These are phyloP conservation scores for Geotrichum siamense DNA, from an alignment of 1,139 yeast species.

Conservation along the genomic window DNA sequence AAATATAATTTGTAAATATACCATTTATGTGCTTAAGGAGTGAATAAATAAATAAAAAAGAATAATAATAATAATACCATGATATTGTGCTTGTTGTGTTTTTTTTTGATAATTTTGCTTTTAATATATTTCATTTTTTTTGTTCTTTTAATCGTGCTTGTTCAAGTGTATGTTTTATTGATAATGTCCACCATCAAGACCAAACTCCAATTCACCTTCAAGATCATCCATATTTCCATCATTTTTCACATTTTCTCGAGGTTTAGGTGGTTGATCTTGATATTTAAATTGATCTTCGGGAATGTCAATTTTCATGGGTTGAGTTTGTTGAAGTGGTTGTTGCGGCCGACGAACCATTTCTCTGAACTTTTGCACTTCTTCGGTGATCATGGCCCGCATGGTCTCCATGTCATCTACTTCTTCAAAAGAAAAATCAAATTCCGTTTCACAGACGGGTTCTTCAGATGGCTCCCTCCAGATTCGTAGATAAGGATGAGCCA, in stretches of 20 bases:
- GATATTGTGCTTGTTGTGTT: no score
- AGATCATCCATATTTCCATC: slow-evolving; percentile 29
- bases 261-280: slow-evolving; percentile 40
- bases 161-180: neutral
- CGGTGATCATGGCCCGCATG: slow-evolving; percentile 69
- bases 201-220: slow-evolving; percentile 55
- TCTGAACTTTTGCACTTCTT: slow-evolving; percentile 74
- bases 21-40: no score
- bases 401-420: slow-evolving; percentile 70
- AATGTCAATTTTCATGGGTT: slow-evolving; percentile 26
- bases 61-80: no score
- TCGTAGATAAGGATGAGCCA: slow-evolving; percentile 78
- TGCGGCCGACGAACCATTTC: slow-evolving; percentile 66
- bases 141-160: no score
- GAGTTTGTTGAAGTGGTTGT: slow-evolving; percentile 52
- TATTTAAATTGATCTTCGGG: slow-evolving; percentile 36
- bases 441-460: slow-evolving; percentile 77
- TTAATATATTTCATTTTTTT: no score
- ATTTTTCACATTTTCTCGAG: slow-evolving; percentile 35
- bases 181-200: slow-evolving; percentile 41
- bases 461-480: slow-evolving; percentile 97
- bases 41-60: no score
- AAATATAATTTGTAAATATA: no score
- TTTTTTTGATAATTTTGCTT: no score
- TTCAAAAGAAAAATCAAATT: slow-evolving; percentile 88